Base-by-base conservation (phyloP, 345 rosid genomes). In the Durio zibethinus region DNA sequence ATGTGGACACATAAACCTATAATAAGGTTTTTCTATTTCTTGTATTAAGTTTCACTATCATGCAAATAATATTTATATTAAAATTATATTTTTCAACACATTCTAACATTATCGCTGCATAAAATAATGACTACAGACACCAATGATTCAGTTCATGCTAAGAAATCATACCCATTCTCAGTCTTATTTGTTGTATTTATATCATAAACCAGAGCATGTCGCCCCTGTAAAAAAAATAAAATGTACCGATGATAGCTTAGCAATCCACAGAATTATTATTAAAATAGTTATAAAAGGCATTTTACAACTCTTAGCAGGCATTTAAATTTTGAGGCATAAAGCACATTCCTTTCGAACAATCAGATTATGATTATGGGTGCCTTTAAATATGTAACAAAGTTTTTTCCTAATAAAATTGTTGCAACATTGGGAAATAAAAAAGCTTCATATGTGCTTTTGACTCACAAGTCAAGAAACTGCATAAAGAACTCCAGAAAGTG, bases 131-230 rank as follows among this genome's bases (percentile, higher is more conserved):
- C 69, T 31, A 9, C 21, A 63, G 31, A 45, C 29, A 53, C 36
- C 35, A 56, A n/a, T 10, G 23, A 23, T 53, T 78, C 15, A n/a
- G 2, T 21, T 47, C 63, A 61, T 9, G 15, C 27, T 35, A 33
- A 27, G 59, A 76, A 75, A 83, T 42, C 3, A 61, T 36, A 92
- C 97, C 99, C 97, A 93, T 80, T 96, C 99, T 97, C 94, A 92
- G 99, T 91, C 81, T 91, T 95, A 76, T 85, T 88, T 73, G 77
- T 78, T 2, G 92, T 80, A 73, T 83, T 61, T 50, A 87, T 87
- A 83, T 93, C 99, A 88, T 96, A 96, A 74, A 92, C 97, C 85
- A 96, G 78, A 74, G 95, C 92, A 87, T 96, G 99, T 23, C 93
- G 86, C 31, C 90, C 98, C 98, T 96, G 89, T 27, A 15, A 11